A percentile compares a stretch with the other conserved stretches of the same genome.
phyloP scores from a whole-genome alignment of 768 basidiomycete species.

The Hygrophorus pudorinus region DNA sequence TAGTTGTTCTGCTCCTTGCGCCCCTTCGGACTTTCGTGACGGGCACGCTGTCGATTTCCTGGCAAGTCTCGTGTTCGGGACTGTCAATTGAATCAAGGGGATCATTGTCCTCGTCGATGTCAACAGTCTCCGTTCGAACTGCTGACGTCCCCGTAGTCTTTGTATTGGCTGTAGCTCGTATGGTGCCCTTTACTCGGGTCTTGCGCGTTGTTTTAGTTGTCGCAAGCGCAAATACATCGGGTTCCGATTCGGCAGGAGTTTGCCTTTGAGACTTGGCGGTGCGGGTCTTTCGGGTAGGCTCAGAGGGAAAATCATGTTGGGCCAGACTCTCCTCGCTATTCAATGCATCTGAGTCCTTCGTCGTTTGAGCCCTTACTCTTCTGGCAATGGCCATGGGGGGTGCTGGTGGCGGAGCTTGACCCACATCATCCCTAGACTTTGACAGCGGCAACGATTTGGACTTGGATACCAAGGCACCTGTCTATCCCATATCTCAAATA shows the following conservation, averaged over 20 bases:
- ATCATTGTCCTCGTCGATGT: conserved; percentile 15
- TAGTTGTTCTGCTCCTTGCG: conserved; percentile 15
- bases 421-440: no score
- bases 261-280: neutral
- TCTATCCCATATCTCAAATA: no score
- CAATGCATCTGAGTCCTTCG: neutral
- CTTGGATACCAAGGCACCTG: no score
- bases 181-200: conserved; percentile 1
- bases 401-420: no score
- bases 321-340: neutral
- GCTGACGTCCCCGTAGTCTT: conserved; percentile 13
- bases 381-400: no score
- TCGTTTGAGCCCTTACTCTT: neutral
- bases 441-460: no score
- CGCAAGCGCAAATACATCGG: neutral
- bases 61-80: conserved; percentile 7
- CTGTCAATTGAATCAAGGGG: conserved; percentile 15
- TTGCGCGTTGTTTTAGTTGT: conserved; percentile 6
- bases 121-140: conserved; percentile 11
- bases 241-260: neutral
- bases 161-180: conserved; percentile 6
- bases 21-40: conserved; percentile 9
- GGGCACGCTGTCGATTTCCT: conserved; percentile 2
- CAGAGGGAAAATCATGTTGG: neutral
- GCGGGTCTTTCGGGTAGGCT: neutral